Base-by-base conservation (phyloP, 495 filamentous ascomycete genomes). In the Aspergillus ellipticus region DNA sequence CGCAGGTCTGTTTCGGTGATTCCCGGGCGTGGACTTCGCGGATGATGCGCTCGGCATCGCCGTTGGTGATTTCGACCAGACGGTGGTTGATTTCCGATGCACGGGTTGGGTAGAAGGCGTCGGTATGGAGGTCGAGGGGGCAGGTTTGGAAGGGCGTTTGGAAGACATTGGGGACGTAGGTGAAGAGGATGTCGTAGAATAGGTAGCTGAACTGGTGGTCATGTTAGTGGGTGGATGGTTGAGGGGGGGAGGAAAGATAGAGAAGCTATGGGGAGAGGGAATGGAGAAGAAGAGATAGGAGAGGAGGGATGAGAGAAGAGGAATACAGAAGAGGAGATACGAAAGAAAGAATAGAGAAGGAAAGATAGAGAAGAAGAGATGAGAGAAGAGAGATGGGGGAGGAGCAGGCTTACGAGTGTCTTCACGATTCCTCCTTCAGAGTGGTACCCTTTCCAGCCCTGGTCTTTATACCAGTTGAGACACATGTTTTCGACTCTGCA, bases 81-180 rank as follows among this genome's bases (percentile, higher is more conserved):
- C 92, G 86, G 62, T 85, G 85, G 68, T 96, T 95, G 65, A 97
- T 96, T 72, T 96, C 92, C 4, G 86, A 89, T 21, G 86, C 83
- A 7, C 94, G 82, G 29, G 85, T 82, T 0, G 89, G 85, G 64
- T 90, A 97, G 77, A 98, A 98, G 16, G 90, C 86, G 72, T 97
- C 94, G 4, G 92, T 96, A 66, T 93, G 87, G 7, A 98, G 78
- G 66, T 98, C 94, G 13, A 98, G 76, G 0, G 94, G 94, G 63
- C 90, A 95, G 0, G 90, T 96, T 66, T 98, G 94, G 68, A 87
- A 98, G 5, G 87, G 79, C 4, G 93, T 98, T 66, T 97, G 91
- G 73, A 97, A 98, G 58, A 97, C 93, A 60, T 96, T 96, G 20
- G 94, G 92, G 24, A 97, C 80, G 71, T 96, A 96, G 31, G 92